Base-by-base conservation (phyloP, 2,329 filamentous ascomycete species). In the Aspergillus viridinutans region DNA sequence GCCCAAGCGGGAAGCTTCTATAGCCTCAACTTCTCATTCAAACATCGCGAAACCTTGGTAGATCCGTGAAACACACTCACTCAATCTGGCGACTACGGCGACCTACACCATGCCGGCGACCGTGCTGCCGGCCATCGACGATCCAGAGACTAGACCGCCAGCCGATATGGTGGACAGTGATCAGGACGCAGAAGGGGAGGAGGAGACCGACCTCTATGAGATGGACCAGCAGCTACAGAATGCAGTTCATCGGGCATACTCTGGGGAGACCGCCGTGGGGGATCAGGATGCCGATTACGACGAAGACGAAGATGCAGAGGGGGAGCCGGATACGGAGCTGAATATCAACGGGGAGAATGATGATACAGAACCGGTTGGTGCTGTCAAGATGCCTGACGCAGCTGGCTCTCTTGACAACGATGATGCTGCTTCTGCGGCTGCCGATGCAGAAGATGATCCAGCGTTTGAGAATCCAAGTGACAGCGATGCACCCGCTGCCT, bases 111-210 rank as follows among this genome's bases (percentile, higher is more conserved):
- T 77, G 73, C 71, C 71, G 70, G 74, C 74, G 64, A 73, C 67
- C 53, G 66, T 72, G 73, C 71, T 71, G 69, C 69, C 72, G 67
- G 67, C 69, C 58, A 67, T 71, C 61, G 67, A 74, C 58, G 69
- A 74, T 61, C 64, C 68, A 49, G 65, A 67, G 55, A 62, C 68
- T 57, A 68, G 70, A 60, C 64, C 68, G 43, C 67, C 67, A 35
- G 57, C 65, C 32, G 72, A 75, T 54, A 58, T 69, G 58, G 64
- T 70, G 47, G 74, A 76, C 56, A 77, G 75, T 60, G 75, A 77
- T 53, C 70, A 73, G 62, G 75, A 77, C 58, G 75, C 75, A 21
- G 75, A 77, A 56, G 75, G 75, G n/a, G 74, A 77, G 58, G 74
- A 77, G 50, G 74, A 75, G 54, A 73, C 74, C 17, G 74, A 76